phyloP scores from a whole-genome alignment of 2,329 filamentous ascomycete genomes.

The Cladophialophora exuberans region DNA sequence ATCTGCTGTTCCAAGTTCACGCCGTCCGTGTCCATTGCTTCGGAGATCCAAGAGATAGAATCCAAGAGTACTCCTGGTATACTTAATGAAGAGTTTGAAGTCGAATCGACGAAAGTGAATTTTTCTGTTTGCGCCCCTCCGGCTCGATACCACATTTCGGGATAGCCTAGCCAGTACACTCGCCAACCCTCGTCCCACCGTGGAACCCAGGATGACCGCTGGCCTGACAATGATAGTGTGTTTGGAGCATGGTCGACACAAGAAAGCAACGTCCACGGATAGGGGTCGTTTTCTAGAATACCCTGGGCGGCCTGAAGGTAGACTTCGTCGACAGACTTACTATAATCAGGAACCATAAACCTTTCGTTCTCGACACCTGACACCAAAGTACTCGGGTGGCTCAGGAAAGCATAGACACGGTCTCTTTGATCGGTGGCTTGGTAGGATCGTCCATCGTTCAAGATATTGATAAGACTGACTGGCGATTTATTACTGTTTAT shows the following conservation, averaged over 20 bases:
- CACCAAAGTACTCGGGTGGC: slow-evolving; percentile 14
- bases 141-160: slow-evolving; percentile 15
- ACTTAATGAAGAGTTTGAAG: not conserved
- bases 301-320: slow-evolving; percentile 8
- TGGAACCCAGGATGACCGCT: slow-evolving; percentile 18
- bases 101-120: not conserved
- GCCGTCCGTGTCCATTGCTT: not conserved
- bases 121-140: not conserved
- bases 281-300: slow-evolving; percentile 10
- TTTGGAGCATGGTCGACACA: slow-evolving; percentile 10
- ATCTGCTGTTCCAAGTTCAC: not conserved
- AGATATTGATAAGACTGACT: slow-evolving; percentile 13
- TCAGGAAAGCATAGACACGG: slow-evolving; percentile 25
- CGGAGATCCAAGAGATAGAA: slow-evolving; percentile 5
- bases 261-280: slow-evolving; percentile 10
- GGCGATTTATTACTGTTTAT: not conserved
- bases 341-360: slow-evolving; percentile 18
- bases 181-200: slow-evolving; percentile 18
- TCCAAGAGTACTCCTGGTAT: slow-evolving; percentile 13
- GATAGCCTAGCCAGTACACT: slow-evolving; percentile 18
- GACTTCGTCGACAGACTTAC: slow-evolving; percentile 17
- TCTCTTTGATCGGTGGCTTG: slow-evolving; percentile 18
- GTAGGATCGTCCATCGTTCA: slow-evolving; percentile 10
- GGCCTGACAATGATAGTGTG: not conserved
- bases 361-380: not conserved